Base-by-base conservation (phyloP, 73 alveolate species). In the Symbiodinium natans region DNA sequence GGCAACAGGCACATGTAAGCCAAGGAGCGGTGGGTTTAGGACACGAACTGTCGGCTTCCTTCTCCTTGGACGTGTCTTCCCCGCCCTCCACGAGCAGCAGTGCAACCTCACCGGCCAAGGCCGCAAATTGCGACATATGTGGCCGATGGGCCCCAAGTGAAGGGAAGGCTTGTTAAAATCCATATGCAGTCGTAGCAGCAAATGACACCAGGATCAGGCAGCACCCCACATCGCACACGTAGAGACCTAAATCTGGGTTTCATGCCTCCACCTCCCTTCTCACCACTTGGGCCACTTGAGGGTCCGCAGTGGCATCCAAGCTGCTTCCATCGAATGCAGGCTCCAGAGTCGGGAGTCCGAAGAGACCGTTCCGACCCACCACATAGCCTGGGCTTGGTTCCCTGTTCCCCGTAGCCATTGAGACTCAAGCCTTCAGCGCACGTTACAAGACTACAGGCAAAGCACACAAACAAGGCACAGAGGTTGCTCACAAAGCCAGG, bases 161-260 rank as follows among this genome's bases (percentile, higher is more conserved):
- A 27, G 40, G 80, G 38, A 63, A 63, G 15, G 71, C 31, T 4
- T 13, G 17, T 46, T 1, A 13, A 52, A 5, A 52, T 21, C 23
- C 71, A 52, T 1, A 52, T 52, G 71, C 71, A 23, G 23, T 52
- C 29, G 71, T 29, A 52, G 80, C 2, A 63, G 80, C 80, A 9
- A 90, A 90, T 38, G 97, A 90, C 74, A 90, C 88, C 39, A 90
- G 80, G 41, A 90, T 73, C 59, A 90, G 63, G n/a, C 38, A 17
- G 48, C 97, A 90, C n/a, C 89, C 97, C 39, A 90, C 82, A 34
- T 90, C 97, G 34, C 97, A 90, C 46, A 90, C n/a, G 77, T 71
- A 41, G n/a, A 90, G 77, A 39, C 97, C 97, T 90, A n/a, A 41
- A n/a, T n/a, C n/a, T n/a, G n/a, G n/a, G 80, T 9, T 1, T 25